phyloP scores from a whole-genome alignment of 2,329 filamentous ascomycete genomes.

The Fusarium austroafricanum region DNA sequence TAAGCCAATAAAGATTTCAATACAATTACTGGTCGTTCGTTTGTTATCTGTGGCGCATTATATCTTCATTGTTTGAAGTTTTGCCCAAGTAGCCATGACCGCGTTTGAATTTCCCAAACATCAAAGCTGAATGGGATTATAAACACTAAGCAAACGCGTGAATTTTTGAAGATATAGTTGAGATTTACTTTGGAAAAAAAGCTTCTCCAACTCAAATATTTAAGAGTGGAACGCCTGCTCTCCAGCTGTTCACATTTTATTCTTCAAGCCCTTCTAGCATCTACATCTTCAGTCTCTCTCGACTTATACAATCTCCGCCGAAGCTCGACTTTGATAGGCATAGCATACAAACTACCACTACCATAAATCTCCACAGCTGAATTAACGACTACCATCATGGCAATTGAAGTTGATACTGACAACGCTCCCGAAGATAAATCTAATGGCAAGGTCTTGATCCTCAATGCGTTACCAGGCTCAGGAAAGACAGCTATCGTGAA shows the following conservation, averaged over 20 bases:
- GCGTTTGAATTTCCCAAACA: not conserved
- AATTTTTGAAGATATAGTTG: not conserved
- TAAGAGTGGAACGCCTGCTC: not conserved
- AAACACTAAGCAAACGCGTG: not conserved
- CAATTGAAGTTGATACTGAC: not conserved
- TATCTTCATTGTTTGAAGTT: not conserved
- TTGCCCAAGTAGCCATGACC: not conserved
- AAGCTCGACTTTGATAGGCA: not conserved
- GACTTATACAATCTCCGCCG: not conserved
- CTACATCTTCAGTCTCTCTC: not conserved
- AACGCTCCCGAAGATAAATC: not conserved
- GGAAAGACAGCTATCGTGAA: slow-evolving; percentile 10
- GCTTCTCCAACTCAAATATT: not conserved
- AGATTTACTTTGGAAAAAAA: not conserved
- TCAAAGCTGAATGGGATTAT: not conserved
- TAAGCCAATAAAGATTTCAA: not conserved
- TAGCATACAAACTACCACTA: not conserved
- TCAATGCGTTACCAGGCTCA: slow-evolving; percentile 17
- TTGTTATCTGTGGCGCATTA: not conserved
- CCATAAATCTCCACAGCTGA: not conserved
- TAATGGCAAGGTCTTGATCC: slow-evolving; percentile 21
- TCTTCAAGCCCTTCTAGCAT: not conserved
- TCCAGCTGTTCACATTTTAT: not conserved
- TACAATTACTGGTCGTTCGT: rapidly evolving
- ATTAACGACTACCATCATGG: not conserved